These are phyloP conservation scores for Salix caprea DNA, from an alignment of 345 rosid genomes.

Conservation along the genomic window DNA sequence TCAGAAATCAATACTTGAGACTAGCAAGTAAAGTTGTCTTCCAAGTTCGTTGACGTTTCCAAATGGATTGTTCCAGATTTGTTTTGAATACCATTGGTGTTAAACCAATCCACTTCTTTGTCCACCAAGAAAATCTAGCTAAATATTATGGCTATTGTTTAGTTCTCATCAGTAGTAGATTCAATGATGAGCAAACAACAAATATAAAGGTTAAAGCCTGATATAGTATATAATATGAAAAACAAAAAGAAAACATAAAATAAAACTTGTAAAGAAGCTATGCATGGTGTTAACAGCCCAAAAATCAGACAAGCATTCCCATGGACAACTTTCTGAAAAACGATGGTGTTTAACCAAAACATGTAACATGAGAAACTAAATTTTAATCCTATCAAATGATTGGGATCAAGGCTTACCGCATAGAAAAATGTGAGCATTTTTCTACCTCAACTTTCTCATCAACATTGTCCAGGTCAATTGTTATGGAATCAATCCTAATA, in stretches of 20 bases:
- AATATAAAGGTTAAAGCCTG: not conserved
- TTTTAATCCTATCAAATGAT: not conserved
- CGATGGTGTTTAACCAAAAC: not conserved
- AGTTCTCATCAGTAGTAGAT: slow-evolving; percentile 8
- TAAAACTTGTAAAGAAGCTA: not conserved
- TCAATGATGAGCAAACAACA: not conserved
- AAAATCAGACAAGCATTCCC: not conserved
- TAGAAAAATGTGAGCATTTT: slow-evolving; percentile 63
- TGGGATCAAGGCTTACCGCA: slow-evolving; percentile 48
- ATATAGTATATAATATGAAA: not conserved
- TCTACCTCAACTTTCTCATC: slow-evolving; percentile 30
- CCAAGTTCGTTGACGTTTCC: not conserved
- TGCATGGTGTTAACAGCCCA: not conserved
- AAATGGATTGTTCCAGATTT: not conserved
- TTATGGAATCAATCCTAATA: slow-evolving; percentile 50
- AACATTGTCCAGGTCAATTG: slow-evolving; percentile 43
- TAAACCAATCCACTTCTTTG: not conserved
- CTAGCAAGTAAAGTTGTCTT: not conserved
- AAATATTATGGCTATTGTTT: not conserved
- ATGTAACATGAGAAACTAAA: not conserved
- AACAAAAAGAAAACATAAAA: not conserved
- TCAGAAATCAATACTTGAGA: not conserved
- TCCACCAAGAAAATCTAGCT: not conserved
- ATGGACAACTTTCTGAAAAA: not conserved
- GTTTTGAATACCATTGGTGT: not conserved